Base-by-base conservation (phyloP, 2,329 filamentous ascomycete genomes). In the Penicillium janthinellum region DNA sequence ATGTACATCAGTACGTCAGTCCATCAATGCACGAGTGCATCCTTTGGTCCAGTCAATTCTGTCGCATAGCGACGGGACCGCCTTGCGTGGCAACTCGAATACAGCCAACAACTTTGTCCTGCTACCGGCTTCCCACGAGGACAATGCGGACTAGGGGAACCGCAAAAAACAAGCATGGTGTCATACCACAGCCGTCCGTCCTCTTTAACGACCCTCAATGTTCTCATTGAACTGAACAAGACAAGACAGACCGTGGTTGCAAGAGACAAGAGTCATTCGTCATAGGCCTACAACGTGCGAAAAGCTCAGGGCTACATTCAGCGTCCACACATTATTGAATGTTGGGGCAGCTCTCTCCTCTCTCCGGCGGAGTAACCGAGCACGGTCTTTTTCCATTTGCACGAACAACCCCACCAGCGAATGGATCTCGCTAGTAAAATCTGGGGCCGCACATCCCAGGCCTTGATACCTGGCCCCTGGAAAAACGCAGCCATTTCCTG, bases 401-500 rank as follows among this genome's bases (percentile, higher is more conserved):
- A 62, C 61, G 63, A 68, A 66, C 64, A 62, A 54, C 66, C 61
- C 66, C 66, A 68, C 66, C 56, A 47, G 25, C 35, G 8, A 34
- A 67, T 66, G 66, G 65, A 65, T 65, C 65, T 67, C 65, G 65
- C 63, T 67, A 67, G 65, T 56, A 44, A 65, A 68, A 68, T 64
- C 66, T 68, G 66, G 66, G 66, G 66, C 64, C 66, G 66, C 65
- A 65, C 60, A 64, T 64, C 66, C 60, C 59, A 39, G 59, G 56
- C 62, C 57, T 64, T 60, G 53, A 66, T 53, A 64, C 35, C 51
- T 58, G 38, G 39, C 34, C 51, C 42, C 48, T 56, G 14, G 44
- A 17, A 11, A 56, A 34, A 34, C 49, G 31, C 25, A 25, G 17
- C 48, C 41, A 31, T 47, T 45, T 12, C 25, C 22, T 28, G n/a